phyloP scores from a whole-genome alignment of 352 stramenopile species.

The Globisporangium megalacanthum region DNA sequence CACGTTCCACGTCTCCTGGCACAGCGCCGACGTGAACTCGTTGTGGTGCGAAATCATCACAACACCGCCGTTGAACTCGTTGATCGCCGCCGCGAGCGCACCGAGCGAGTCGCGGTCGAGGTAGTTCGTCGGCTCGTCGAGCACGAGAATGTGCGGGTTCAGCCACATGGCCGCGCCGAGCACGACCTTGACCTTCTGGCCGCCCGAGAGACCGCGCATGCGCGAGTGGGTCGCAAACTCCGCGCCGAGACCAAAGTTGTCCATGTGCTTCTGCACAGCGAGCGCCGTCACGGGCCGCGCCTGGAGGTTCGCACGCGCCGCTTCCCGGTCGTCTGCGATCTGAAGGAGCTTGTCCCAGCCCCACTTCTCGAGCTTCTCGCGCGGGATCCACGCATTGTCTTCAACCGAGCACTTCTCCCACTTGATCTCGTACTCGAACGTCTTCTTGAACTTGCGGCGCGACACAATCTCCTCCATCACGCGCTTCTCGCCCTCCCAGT shows the following conservation, averaged over 20 bases:
- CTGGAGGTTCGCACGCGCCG: slow-evolving; percentile 91
- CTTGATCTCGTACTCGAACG: slow-evolving; percentile 97
- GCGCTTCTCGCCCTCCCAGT: slow-evolving; percentile 91
- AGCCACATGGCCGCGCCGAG: slow-evolving; percentile 96
- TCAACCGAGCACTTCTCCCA: slow-evolving; percentile 93
- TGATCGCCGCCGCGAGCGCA: slow-evolving; percentile 95
- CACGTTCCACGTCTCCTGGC: slow-evolving; percentile 99
- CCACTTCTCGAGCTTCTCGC: slow-evolving; percentile 95
- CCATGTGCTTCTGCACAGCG: slow-evolving; percentile 96
- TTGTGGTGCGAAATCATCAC: slow-evolving; percentile 98
- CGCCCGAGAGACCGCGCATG: slow-evolving; percentile 96
- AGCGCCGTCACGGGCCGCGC: slow-evolving; percentile 91
- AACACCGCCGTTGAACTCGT: slow-evolving; percentile 96
- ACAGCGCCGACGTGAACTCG: slow-evolving; percentile 97
- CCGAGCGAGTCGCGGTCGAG: slow-evolving; percentile 96
- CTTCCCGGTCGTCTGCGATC: slow-evolving; percentile 94
- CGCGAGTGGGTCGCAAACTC: slow-evolving; percentile 98
- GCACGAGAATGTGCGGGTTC: slow-evolving; percentile 93
- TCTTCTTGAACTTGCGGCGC: slow-evolving; percentile 92
- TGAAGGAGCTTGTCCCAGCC: slow-evolving; percentile 96
- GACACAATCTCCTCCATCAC: slow-evolving; percentile 89
- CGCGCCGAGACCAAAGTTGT: slow-evolving; percentile 94
- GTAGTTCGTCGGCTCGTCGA: slow-evolving; percentile 90
- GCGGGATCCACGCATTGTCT: slow-evolving; percentile 94
- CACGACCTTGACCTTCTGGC: slow-evolving; percentile 99